A percentile compares a stretch with the other conserved stretches of the same genome.
phyloP scores from a whole-genome alignment of 441 rosid genomes.

The Adansonia rubrostipa region DNA sequence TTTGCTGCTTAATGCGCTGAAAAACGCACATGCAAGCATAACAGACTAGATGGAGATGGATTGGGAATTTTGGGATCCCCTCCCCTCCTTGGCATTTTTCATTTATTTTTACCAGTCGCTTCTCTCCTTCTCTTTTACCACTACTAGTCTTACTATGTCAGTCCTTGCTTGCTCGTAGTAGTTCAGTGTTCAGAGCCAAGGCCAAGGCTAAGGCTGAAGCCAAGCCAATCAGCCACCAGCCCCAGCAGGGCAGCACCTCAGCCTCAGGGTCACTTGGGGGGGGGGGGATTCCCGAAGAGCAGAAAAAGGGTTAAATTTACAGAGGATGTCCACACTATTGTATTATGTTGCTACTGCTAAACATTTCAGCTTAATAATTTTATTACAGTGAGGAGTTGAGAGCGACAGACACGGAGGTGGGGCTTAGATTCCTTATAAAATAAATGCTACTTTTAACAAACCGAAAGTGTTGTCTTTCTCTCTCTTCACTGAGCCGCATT shows the following conservation, averaged over 20 bases:
- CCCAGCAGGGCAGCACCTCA: neutral
- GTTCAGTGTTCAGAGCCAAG: neutral
- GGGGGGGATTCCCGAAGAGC: neutral
- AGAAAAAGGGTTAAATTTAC: neutral
- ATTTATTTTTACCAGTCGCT: neutral
- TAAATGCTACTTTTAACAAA: slow-evolving; percentile 14
- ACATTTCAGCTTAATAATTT: neutral
- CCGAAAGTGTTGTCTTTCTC: slow-evolving; percentile 14
- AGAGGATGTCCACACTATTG: neutral
- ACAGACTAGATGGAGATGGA: neutral
- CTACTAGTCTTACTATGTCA: too few relatives aligned
- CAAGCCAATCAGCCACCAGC: neutral
- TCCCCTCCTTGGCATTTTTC: neutral
- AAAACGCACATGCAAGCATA: neutral
- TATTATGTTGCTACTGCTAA: neutral
- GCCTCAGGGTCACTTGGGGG: neutral
- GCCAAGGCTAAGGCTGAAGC: neutral
- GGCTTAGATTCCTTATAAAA: slow-evolving; percentile 30
- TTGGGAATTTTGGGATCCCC: neutral
- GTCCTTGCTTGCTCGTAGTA: too few relatives aligned
- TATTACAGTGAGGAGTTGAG: slow-evolving; percentile 14
- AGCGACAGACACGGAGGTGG: slow-evolving; percentile 26
- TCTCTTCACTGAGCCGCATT: slow-evolving; percentile 31
- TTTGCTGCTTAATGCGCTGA: neutral
- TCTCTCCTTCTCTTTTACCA: neutral